Evolutionary conservation across 2,329 filamentous ascomycete species (phyloP).

Genomic region (Tolypocladium pustulatum): DNA sequence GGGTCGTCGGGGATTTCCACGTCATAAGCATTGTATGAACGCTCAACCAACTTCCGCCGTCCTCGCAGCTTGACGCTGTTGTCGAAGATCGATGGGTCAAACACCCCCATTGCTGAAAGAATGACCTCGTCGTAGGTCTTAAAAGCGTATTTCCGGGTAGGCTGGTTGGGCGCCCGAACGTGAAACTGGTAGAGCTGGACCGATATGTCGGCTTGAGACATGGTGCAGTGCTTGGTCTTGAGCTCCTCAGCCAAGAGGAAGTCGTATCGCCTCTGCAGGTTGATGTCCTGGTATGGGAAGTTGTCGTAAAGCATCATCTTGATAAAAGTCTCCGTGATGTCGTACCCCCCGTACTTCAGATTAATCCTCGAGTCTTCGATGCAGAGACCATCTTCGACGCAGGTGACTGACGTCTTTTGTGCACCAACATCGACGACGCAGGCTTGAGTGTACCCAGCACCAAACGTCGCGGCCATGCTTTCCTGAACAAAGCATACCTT

Average conservation of each 20-base stretch:
- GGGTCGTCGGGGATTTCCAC: slow-evolving; percentile 81
- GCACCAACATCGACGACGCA: slow-evolving; percentile 96
- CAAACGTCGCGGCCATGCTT: slow-evolving; percentile 87
- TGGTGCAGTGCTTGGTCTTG: slow-evolving; percentile 85
- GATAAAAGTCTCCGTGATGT: slow-evolving; percentile 88
- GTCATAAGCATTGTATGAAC: slow-evolving; percentile 91
- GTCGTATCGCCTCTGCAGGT: slow-evolving; percentile 80
- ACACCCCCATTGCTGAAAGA: slow-evolving; percentile 90
- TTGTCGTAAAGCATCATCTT: slow-evolving; percentile 98
- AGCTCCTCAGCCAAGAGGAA: slow-evolving; percentile 90
- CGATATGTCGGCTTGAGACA: slow-evolving; percentile 81
- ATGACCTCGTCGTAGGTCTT: slow-evolving; percentile 96
- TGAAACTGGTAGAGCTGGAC: slow-evolving; percentile 87
- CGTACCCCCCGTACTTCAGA: slow-evolving; percentile 83
- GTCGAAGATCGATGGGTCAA: slow-evolving; percentile 80
- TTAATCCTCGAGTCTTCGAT: slow-evolving; percentile 93
- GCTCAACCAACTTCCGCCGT: slow-evolving; percentile 70
- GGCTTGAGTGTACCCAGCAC: slow-evolving; percentile 84
- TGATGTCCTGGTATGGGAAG: slow-evolving; percentile 92
- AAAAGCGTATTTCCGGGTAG: slow-evolving; percentile 88
- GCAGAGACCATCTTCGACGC: slow-evolving; percentile 91
- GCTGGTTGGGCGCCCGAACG: slow-evolving; percentile 74
- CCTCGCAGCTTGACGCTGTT: slow-evolving; percentile 68
- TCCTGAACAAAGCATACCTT: slow-evolving; percentile 93
- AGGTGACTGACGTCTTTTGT: slow-evolving; percentile 94